Percentiles rank a stretch among this genome's conserved stretches.
Evolutionary conservation across 2,329 filamentous ascomycete genomes (phyloP).

Genomic region (Fusarium subtropicale): DNA sequence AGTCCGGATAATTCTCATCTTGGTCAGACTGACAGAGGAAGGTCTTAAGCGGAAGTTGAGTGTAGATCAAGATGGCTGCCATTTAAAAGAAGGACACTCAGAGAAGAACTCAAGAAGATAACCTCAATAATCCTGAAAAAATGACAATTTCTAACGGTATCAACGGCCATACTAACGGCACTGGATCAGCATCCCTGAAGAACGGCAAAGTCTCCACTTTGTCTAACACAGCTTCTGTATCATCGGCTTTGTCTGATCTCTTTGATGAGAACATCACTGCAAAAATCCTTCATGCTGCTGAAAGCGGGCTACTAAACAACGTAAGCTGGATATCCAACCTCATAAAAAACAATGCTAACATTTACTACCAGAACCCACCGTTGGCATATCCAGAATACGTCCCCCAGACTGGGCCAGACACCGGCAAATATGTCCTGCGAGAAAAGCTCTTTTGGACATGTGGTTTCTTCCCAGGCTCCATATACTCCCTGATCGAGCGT

Average conservation of each 20-base stretch:
- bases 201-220: neutral
- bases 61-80: neutral
- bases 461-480: conserved; percentile 55
- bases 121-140: no score
- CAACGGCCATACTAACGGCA: conserved; percentile 11
- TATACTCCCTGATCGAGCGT: conserved; percentile 53
- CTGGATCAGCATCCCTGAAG: neutral
- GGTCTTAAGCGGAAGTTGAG: neutral
- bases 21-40: neutral
- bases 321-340: neutral
- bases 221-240: neutral
- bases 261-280: conserved; percentile 41
- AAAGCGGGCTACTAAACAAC: conserved; percentile 25
- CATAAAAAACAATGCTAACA: fast-evolving
- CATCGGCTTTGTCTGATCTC: conserved; percentile 6
- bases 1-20: neutral
- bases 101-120: neutral
- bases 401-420: conserved; percentile 26
- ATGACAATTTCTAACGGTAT: conserved; percentile 11
- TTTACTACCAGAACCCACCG: conserved; percentile 25
- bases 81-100: conserved; percentile 2
- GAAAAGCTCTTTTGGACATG: conserved; percentile 52
- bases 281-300: conserved; percentile 33
- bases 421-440: conserved; percentile 36
- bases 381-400: conserved; percentile 42